phyloP scores from a whole-genome alignment of 1,139 yeast genomes.

The Debaryomyces psychrophilus region DNA sequence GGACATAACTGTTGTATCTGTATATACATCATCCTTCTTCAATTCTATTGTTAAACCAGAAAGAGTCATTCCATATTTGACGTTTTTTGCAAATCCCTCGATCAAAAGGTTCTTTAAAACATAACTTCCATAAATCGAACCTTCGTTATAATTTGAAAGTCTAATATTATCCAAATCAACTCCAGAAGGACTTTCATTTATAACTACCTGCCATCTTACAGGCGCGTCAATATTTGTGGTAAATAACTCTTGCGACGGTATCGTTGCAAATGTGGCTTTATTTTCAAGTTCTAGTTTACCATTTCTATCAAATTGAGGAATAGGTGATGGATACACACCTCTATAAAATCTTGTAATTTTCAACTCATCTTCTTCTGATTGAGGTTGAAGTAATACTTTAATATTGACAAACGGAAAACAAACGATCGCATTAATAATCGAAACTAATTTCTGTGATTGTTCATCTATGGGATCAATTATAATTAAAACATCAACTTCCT shows the following conservation, averaged over 20 bases:
- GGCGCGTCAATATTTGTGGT: conserved; percentile 68
- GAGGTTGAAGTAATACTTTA: conserved; percentile 64
- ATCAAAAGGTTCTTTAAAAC: conserved; percentile 54
- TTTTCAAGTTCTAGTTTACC: conserved; percentile 32
- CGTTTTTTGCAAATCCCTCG: conserved; percentile 71
- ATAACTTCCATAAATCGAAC: conserved; percentile 20
- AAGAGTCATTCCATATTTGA: conserved; percentile 41
- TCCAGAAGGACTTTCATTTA: conserved; percentile 39
- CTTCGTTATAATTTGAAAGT: conserved; percentile 32
- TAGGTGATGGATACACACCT: conserved; percentile 41
- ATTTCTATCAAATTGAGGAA: conserved; percentile 41
- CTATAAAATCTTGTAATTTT: conserved; percentile 64
- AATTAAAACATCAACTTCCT: conserved; percentile 54
- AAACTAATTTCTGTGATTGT: conserved; percentile 61
- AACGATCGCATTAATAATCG: conserved; percentile 50
- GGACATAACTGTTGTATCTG: conserved; percentile 71
- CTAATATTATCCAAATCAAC: conserved; percentile 67
- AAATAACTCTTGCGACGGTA: conserved; percentile 55
- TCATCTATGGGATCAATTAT: conserved; percentile 76
- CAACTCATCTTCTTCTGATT: conserved; percentile 28
- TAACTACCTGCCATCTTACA: conserved; percentile 62
- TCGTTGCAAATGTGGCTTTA: conserved; percentile 22
- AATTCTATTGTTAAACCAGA: conserved; percentile 56
- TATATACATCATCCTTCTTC: conserved; percentile 11
- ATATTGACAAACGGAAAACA: conserved; percentile 51